Evolutionary conservation across 176 grass and related monocot genomes (phyloP), one percentile per base, ranked within the genome.

Genomic region (Cocos nucifera): DNA sequence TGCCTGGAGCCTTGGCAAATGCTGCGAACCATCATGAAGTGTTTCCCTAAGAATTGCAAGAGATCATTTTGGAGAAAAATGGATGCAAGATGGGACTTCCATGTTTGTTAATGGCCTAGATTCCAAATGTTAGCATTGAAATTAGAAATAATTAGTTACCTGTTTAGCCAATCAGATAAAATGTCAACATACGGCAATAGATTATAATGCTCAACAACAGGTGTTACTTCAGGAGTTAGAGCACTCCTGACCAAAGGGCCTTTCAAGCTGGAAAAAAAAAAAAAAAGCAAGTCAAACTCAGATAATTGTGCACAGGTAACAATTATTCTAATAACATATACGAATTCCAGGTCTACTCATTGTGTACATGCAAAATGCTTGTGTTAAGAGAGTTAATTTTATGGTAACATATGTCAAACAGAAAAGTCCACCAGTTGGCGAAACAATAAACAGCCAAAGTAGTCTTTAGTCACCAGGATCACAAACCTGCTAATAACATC

Each of bases 111-210:
- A 9, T 49, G 29, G 16, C 5, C 6, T n/a, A 25, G 10, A 17
- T 32, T 44, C 10, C 35, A 44, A 44, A 44, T 44, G 35, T 44
- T 44, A 44, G 8, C 8, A 44, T 44, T 44, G 2, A 44, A 10
- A 44, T 14, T 44, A 44, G 35, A 60, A 60, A 56, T 23, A 8
- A 30, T 44, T 57, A 74, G n/a, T 61, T 78, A 85, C 86, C 81
- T 78, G 62, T 66, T 26, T 6, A 68, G 9, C 62, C 73, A 29
- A 22, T 71, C 59, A 26, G 62, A 49, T 16, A 89, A 28, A 61
- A 81, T 55, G 14, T 84, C 50, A 44, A 65, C 69, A 69, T 89
- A 89, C 8, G 86, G 86, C 50, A 89, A 75, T 54, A 89, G 48
- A 53, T 79, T 77, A 48, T 84, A 89, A 52, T 50, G 73, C 0